Evolutionary conservation across 208 protist genomes (phyloP), one percentile per base, ranked within the genome.

Genomic region (Cochliopodium minus): DNA sequence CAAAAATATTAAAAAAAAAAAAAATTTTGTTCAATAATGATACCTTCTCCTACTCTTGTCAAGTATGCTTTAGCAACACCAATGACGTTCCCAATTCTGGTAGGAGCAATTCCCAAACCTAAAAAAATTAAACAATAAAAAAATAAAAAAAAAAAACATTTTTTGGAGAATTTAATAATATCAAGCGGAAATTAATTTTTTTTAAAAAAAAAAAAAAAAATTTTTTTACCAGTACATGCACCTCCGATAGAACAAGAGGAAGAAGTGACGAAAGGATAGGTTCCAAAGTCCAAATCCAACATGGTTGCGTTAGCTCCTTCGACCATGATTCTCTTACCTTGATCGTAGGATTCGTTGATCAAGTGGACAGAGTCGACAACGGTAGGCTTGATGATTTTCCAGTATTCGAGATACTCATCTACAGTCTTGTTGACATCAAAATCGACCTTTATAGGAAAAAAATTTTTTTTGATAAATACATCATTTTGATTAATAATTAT

Each of bases 61-160:
- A 69, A 78, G 64, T 85, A 86, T 6, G 79, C 75, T 63, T 86
- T 86, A 5, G 84, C 63, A 1, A 86, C 79, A 49, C 77, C 80
- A 40, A 76, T 56, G 26, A 70, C 42, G 33, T 45, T 47, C 0
- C 35, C 53, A 22, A 83, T 70, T 26, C 55, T 67, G n/a, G 50
- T 70, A 34, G 73, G 74, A 17, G 77, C 48, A 26, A 83, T 57
- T 43, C 77, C 77, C 9, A 54, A 40, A 26, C 49, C n/a, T n/a
- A n/a, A n/a, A n/a, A n/a, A n/a, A n/a, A n/a, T n/a, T n/a, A n/a
- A n/a, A n/a, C n/a, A n/a, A n/a, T n/a, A n/a, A n/a, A n/a, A n/a
- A n/a, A n/a, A n/a, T n/a, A n/a, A n/a, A n/a, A n/a, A n/a, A n/a
- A n/a, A n/a, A n/a, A n/a, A n/a, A n/a, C n/a, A n/a, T n/a, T n/a